A percentile compares a stretch with the other conserved stretches of the same genome.
These are phyloP conservation scores for Aspergillus japonicus DNA, from an alignment of 2,329 filamentous ascomycete species.

Conservation along the genomic window DNA sequence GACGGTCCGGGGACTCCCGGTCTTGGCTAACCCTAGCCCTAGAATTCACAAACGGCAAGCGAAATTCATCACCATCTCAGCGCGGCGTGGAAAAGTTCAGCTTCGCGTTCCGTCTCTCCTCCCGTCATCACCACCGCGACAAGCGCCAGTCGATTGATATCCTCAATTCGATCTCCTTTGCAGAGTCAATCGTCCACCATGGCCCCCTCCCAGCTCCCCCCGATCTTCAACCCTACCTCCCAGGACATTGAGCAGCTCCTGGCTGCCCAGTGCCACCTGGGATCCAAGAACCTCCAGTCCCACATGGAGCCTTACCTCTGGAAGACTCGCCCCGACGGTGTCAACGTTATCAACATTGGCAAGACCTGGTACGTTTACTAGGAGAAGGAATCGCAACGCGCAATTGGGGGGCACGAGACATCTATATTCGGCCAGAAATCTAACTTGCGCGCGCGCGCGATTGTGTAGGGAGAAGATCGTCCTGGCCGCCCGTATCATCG, in stretches of 20 bases:
- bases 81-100: conserved; percentile 29
- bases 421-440: conserved; percentile 7
- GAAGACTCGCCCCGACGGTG: conserved; percentile 98
- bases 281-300: conserved; percentile 98
- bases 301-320: conserved; percentile 99
- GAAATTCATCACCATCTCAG: conserved; percentile 33
- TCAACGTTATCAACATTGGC: conserved; percentile 99
- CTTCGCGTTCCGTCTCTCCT: conserved; percentile 31
- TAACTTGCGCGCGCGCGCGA: conserved; percentile 20
- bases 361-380: conserved; percentile 84
- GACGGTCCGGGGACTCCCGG: conserved; percentile 9
- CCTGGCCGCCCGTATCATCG: conserved; percentile 97
- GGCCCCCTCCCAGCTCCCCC: conserved; percentile 91
- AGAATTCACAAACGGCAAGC: conserved; percentile 41
- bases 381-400: neutral
- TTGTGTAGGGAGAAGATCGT: conserved; percentile 94
- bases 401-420: neutral
- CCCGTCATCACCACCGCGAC: conserved; percentile 38
- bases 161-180: conserved; percentile 35
- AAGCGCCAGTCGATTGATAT: conserved; percentile 49
- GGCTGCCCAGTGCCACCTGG: conserved; percentile 92
- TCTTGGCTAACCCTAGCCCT: conserved; percentile 36
- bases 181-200: conserved; percentile 68
- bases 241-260: conserved; percentile 99
- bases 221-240: conserved; percentile 93